phyloP scores from a whole-genome alignment of 495 filamentous ascomycete genomes.

The Aspergillus egyptiacus region DNA sequence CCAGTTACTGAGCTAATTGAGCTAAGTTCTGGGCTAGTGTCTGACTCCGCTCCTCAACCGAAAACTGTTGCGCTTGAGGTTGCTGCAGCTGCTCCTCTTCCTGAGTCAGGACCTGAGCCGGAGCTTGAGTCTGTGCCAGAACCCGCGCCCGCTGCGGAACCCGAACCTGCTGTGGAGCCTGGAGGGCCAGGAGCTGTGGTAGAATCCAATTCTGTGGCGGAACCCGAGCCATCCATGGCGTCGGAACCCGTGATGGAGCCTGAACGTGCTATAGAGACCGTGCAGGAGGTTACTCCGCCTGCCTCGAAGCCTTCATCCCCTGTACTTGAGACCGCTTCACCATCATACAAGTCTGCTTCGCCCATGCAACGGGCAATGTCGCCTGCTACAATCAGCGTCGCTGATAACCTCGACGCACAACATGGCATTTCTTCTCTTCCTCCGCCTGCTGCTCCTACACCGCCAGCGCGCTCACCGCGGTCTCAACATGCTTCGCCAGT shows the following conservation, averaged over 20 bases:
- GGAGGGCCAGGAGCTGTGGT: slow-evolving; percentile 8
- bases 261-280: slow-evolving; percentile 9
- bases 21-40: neutral
- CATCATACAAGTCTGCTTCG: slow-evolving; percentile 13
- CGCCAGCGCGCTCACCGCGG: slow-evolving; percentile 14
- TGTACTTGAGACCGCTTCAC: slow-evolving; percentile 5
- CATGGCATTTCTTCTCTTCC: slow-evolving; percentile 15
- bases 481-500: neutral
- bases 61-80: neutral
- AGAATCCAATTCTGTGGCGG: slow-evolving; percentile 1
- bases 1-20: slow-evolving; percentile 8
- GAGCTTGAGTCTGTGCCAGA: neutral
- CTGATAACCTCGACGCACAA: slow-evolving; percentile 6
- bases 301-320: slow-evolving; percentile 15
- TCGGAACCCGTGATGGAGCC: slow-evolving; percentile 2
- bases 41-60: neutral
- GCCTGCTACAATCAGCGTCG: slow-evolving; percentile 13
- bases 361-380: slow-evolving; percentile 16
- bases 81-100: slow-evolving; percentile 12
- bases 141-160: neutral
- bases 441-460: slow-evolving; percentile 15
- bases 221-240: neutral
- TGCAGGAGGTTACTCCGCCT: slow-evolving; percentile 15
- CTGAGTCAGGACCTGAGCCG: neutral
- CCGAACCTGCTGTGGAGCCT: slow-evolving; percentile 4